phyloP scores from a whole-genome alignment of 148 eudicot species.

The Arctostaphylos glauca region DNA sequence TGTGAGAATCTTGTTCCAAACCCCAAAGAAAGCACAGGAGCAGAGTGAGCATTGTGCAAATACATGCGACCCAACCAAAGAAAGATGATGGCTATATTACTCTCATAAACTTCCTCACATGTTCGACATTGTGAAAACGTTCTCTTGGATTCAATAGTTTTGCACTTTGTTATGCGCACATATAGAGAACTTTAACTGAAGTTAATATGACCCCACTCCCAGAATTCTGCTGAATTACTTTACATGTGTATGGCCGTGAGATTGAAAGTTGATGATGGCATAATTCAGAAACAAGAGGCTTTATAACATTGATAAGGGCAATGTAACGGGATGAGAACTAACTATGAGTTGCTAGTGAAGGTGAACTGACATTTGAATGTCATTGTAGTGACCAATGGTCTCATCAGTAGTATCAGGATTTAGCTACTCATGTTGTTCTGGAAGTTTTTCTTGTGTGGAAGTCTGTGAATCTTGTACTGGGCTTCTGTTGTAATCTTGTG shows the following conservation, averaged over 20 bases:
- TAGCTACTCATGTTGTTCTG: background rate
- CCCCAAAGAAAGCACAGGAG: no score
- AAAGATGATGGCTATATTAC: background rate
- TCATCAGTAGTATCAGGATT: background rate
- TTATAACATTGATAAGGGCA: background rate
- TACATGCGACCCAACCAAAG: no score
- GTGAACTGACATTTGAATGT: background rate
- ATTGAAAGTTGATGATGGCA: background rate
- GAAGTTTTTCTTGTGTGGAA: background rate
- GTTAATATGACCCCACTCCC: background rate
- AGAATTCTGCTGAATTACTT: constrained; percentile 7
- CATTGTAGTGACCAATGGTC: background rate
- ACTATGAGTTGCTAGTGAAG: background rate
- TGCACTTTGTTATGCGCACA: background rate
- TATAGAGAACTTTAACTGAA: background rate
- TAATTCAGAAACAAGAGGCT: background rate
- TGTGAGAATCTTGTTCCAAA: background rate
- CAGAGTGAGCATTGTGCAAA: no score
- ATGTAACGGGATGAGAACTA: background rate
- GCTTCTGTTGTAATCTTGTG: background rate
- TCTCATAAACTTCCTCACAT: background rate
- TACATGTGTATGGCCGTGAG: background rate
- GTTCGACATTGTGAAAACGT: no score
- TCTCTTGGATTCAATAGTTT: background rate
- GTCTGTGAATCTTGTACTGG: background rate